These are phyloP conservation scores for Pezicula neosporulosa DNA, from an alignment of 2,329 filamentous ascomycete species.

Conservation along the genomic window DNA sequence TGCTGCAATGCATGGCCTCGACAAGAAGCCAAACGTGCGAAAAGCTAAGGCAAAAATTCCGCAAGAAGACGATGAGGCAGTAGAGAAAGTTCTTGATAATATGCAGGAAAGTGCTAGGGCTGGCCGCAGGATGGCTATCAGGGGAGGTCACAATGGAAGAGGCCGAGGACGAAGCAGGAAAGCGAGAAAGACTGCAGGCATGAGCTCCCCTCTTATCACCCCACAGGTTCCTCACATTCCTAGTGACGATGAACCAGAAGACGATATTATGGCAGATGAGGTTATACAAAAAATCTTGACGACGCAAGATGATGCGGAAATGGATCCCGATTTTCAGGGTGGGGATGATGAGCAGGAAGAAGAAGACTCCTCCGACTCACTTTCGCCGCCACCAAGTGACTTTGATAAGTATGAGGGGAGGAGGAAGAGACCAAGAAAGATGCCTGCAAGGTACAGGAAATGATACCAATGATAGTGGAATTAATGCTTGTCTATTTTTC, in stretches of 20 bases:
- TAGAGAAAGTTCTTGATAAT: slow-evolving; percentile 17
- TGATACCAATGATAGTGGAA: too few relatives aligned
- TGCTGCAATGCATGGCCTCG: slow-evolving; percentile 47
- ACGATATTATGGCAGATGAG: too few relatives aligned
- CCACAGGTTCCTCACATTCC: background rate
- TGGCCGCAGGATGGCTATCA: slow-evolving; percentile 8
- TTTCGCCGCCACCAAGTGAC: too few relatives aligned
- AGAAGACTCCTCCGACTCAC: background rate
- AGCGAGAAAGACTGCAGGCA: slow-evolving; percentile 7
- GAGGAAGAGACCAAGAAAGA: too few relatives aligned
- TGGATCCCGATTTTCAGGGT: background rate
- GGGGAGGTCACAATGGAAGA: slow-evolving; percentile 1
- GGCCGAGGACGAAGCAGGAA: slow-evolving; percentile 4
- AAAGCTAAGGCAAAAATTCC: slow-evolving; percentile 11
- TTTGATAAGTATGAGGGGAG: too few relatives aligned
- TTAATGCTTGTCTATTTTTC: too few relatives aligned
- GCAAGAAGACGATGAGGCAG: slow-evolving; percentile 16
- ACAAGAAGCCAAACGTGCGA: slow-evolving; percentile 35
- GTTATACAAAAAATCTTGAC: too few relatives aligned
- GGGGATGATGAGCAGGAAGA: background rate
- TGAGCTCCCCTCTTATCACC: background rate
- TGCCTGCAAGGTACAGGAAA: too few relatives aligned
- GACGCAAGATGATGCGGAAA: background rate
- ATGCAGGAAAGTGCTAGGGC: slow-evolving; percentile 15
- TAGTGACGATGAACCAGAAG: too few relatives aligned